Evolutionary conservation across 2,329 filamentous ascomycete genomes (phyloP).

Genomic region (Aureobasidium sp.): DNA sequence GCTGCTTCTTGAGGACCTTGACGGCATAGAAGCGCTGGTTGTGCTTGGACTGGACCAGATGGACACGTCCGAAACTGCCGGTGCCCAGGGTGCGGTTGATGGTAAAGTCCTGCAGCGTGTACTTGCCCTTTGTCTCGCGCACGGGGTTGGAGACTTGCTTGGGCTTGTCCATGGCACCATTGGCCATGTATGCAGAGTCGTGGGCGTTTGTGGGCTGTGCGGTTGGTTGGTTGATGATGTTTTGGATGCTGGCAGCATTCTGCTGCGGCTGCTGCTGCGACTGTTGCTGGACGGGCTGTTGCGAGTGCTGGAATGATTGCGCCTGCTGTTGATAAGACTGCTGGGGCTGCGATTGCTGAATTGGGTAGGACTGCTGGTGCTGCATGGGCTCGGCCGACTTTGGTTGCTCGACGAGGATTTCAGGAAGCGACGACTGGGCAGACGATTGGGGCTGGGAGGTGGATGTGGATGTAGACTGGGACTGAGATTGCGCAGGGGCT

Average conservation of each 20-base stretch:
- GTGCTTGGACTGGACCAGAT: conserved; percentile 94
- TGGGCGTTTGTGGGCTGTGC: conserved; percentile 35
- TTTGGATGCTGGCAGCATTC: conserved; percentile 74
- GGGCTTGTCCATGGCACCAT: conserved; percentile 34
- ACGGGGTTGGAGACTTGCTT: conserved; percentile 29
- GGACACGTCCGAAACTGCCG: conserved; percentile 92
- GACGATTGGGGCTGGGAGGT: background rate
- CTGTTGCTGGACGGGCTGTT: conserved; percentile 19
- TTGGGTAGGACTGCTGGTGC: conserved; percentile 21
- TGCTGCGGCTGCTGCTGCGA: conserved; percentile 43
- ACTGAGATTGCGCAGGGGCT: conserved; percentile 17
- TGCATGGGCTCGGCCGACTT: conserved; percentile 38
- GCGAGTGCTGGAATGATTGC: background rate
- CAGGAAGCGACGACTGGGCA: conserved; percentile 11
- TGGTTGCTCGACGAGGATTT: background rate
- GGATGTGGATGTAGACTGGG: background rate
- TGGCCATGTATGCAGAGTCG: conserved; percentile 30
- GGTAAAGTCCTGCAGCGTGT: conserved; percentile 83
- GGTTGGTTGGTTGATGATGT: conserved; percentile 65
- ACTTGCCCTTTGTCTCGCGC: conserved; percentile 91
- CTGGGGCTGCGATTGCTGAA: conserved; percentile 16
- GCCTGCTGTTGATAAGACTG: conserved; percentile 22
- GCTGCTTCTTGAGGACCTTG: conserved; percentile 96
- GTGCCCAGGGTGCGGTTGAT: conserved; percentile 89
- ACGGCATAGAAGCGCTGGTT: conserved; percentile 97